These are phyloP conservation scores for Parastagonospora avenae DNA, from an alignment of 2,329 filamentous ascomycete genomes.

Conservation along the genomic window DNA sequence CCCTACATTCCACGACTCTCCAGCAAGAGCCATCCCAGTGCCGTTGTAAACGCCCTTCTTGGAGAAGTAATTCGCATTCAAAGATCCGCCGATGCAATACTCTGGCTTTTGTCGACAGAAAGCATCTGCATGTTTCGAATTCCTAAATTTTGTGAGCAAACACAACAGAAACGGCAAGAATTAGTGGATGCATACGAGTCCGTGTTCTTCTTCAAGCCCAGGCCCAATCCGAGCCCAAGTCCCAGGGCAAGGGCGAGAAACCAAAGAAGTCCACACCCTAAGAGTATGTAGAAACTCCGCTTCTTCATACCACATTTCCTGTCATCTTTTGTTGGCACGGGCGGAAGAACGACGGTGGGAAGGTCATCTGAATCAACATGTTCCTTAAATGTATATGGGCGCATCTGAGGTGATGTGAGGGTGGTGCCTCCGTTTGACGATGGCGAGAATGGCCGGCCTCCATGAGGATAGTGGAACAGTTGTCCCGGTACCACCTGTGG, in stretches of 20 bases:
- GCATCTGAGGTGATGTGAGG: slow-evolving; percentile 19
- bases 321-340: slow-evolving; percentile 21
- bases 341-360: slow-evolving; percentile 15
- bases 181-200: slow-evolving; percentile 11
- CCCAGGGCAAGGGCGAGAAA: slow-evolving; percentile 43
- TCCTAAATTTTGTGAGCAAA: slow-evolving; percentile 1
- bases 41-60: slow-evolving; percentile 53
- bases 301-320: slow-evolving; percentile 34
- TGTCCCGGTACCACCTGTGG: slow-evolving; percentile 28
- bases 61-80: slow-evolving; percentile 47
- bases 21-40: slow-evolving; percentile 53
- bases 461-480: slow-evolving; percentile 18
- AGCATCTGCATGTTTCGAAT: slow-evolving; percentile 15
- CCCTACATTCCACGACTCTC: slow-evolving; percentile 48
- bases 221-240: slow-evolving; percentile 44
- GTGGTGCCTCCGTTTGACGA: slow-evolving; percentile 23
- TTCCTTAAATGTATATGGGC: slow-evolving; percentile 30
- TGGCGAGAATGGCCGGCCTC: slow-evolving; percentile 17
- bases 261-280: slow-evolving; percentile 29
- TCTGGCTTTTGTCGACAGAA: slow-evolving; percentile 35
- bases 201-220: slow-evolving; percentile 35
- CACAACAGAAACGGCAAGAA: background rate
- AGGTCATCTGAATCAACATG: slow-evolving; percentile 24
- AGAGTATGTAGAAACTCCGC: slow-evolving; percentile 27
- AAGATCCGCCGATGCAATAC: slow-evolving; percentile 47